A percentile compares a stretch with the other conserved stretches of the same genome.
Conservation (phyloP, 192 early-diverging fungal species). For the Podila epicladia region DNA sequence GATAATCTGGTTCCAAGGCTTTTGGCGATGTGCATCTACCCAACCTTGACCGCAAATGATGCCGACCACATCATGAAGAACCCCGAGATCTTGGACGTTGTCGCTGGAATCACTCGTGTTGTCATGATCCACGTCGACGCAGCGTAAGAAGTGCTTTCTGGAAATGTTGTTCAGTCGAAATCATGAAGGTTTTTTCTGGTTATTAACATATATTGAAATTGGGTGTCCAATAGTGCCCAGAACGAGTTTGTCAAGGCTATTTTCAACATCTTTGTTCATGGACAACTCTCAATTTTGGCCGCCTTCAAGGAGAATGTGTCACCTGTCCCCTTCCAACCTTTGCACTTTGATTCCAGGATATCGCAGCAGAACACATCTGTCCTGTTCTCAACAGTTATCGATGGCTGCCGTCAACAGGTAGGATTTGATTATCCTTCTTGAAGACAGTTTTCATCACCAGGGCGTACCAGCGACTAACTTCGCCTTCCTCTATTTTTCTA, state of each 20-base stretch:
- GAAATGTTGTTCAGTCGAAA: background rate
- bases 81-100: conserved; percentile 45
- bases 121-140: conserved; percentile 55
- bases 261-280: conserved; percentile 56
- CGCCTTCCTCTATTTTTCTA: conserved; percentile 18
- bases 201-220: too few species aligned
- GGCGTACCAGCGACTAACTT: background rate
- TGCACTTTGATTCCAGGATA: conserved; percentile 12
- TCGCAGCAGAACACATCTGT: conserved; percentile 45
- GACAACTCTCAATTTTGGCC: conserved; percentile 38
- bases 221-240: conserved; percentile 39
- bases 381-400: conserved; percentile 33
- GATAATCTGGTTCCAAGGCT: conserved; percentile 52
- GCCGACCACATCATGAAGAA: conserved; percentile 32
- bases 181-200: background rate
- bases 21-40: conserved; percentile 50
- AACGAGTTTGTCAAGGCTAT: conserved; percentile 51
- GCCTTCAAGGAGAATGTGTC: conserved; percentile 5
- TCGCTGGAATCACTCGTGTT: conserved; percentile 53
- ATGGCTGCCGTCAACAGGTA: conserved; percentile 53
- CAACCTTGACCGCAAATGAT: conserved; percentile 41
- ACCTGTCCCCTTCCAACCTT: conserved; percentile 30
- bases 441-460: background rate
- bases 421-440: background rate
- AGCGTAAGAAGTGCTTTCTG: conserved; percentile 36